These are phyloP conservation scores for Trichoderma reesei DNA, from an alignment of 495 filamentous ascomycete genomes.

Conservation along the genomic window DNA sequence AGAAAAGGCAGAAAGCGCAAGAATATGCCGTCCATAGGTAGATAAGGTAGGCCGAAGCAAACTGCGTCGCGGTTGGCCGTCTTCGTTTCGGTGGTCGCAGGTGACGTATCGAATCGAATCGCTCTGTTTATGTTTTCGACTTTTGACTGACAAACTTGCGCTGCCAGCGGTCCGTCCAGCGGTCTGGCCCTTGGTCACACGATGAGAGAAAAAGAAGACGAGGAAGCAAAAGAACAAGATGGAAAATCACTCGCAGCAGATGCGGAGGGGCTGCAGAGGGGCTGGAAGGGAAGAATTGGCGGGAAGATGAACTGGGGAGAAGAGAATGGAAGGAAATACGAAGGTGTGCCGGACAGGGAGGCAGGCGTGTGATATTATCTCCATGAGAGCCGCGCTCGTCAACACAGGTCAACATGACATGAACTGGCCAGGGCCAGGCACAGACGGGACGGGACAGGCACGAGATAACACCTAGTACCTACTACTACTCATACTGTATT, in stretches of 20 bases:
- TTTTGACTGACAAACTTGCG: too few relatives aligned
- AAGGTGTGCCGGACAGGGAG: slow-evolving; percentile 2
- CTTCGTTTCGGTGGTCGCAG: background rate
- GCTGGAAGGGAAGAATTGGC: background rate
- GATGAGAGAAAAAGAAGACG: background rate
- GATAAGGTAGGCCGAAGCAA: too few relatives aligned
- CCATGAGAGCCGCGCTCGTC: background rate
- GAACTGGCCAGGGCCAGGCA: background rate
- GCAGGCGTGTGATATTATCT: slow-evolving; percentile 6
- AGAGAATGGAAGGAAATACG: slow-evolving; percentile 1
- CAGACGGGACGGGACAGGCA: background rate
- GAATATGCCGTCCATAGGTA: too few relatives aligned
- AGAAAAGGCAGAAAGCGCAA: background rate
- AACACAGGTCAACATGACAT: too few relatives aligned
- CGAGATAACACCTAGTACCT: background rate
- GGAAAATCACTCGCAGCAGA: background rate
- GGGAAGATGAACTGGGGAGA: background rate
- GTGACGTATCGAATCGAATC: background rate
- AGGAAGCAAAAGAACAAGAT: background rate
- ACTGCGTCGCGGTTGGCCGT: background rate
- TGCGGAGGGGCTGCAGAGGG: background rate
- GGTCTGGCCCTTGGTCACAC: background rate
- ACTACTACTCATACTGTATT: too few relatives aligned
- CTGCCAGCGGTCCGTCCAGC: background rate
- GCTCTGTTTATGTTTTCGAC: slow-evolving; percentile 1